A percentile compares a stretch with the other conserved stretches of the same genome.
These are phyloP conservation scores for Termitomyces sp. DNA, from an alignment of 768 basidiomycete genomes.

Conservation along the genomic window DNA sequence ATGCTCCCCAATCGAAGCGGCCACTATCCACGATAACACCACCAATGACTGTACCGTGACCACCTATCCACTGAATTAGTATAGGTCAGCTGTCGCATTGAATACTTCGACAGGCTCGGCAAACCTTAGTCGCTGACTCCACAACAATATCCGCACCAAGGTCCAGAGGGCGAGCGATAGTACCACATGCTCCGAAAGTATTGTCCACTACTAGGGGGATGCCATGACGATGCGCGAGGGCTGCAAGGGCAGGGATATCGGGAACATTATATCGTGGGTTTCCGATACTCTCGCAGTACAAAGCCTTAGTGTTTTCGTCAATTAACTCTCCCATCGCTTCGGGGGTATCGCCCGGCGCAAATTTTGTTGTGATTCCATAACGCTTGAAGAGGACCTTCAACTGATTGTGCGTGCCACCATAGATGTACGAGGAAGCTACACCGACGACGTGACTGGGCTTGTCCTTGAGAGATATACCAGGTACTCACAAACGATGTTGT, in stretches of 20 bases:
- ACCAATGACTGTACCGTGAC: conserved; percentile 59
- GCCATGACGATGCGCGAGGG: conserved; percentile 54
- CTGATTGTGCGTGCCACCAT: conserved; percentile 43
- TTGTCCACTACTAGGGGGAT: conserved; percentile 67
- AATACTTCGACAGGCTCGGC: background rate
- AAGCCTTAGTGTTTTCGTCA: conserved; percentile 52
- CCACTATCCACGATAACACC: conserved; percentile 59
- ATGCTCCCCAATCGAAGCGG: conserved; percentile 50
- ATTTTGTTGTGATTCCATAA: conserved; percentile 47
- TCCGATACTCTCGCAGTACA: conserved; percentile 57
- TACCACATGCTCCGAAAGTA: conserved; percentile 60
- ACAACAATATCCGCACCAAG: conserved; percentile 29
- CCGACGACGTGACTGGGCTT: background rate
- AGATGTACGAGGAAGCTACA: conserved; percentile 6
- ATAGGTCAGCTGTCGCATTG: conserved; percentile 16
- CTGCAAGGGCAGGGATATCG: conserved; percentile 49
- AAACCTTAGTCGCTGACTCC: conserved; percentile 12
- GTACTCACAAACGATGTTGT: conserved; percentile 60
- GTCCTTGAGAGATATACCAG: conserved; percentile 5
- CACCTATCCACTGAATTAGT: conserved; percentile 61
- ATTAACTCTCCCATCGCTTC: conserved; percentile 44
- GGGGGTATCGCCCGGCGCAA: conserved; percentile 42
- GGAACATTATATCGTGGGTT: conserved; percentile 54
- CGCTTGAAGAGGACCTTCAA: conserved; percentile 44
- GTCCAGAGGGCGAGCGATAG: conserved; percentile 22